These are phyloP conservation scores for Suillus tomentosus DNA, from an alignment of 768 basidiomycete genomes.

Conservation along the genomic window DNA sequence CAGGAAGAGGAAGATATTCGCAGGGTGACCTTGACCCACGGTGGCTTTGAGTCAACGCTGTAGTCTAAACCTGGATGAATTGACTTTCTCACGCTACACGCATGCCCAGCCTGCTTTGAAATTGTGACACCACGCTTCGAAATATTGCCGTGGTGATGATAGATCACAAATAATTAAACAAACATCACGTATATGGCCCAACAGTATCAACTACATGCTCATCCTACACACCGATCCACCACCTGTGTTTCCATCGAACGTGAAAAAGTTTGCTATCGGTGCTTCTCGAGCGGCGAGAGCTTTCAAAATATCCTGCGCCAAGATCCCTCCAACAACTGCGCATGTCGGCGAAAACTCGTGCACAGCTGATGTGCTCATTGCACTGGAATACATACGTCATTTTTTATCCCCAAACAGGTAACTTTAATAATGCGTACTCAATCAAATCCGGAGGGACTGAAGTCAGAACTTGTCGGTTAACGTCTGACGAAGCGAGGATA, in stretches of 20 bases:
- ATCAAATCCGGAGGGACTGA: slow-evolving; percentile 59
- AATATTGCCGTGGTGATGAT: background rate
- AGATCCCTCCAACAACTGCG: slow-evolving; percentile 92
- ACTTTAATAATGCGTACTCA: slow-evolving; percentile 47
- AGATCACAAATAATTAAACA: background rate
- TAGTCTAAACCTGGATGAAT: slow-evolving; percentile 23
- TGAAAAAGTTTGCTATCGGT: slow-evolving; percentile 90
- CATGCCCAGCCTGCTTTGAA: background rate
- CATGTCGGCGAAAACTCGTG: slow-evolving; percentile 93
- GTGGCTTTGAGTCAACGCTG: slow-evolving; percentile 19
- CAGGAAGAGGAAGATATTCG: slow-evolving; percentile 19
- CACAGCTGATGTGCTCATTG: slow-evolving; percentile 64
- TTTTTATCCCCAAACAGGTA: background rate
- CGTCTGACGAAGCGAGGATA: slow-evolving; percentile 59
- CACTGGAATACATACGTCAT: slow-evolving; percentile 43
- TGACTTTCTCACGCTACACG: slow-evolving; percentile 18
- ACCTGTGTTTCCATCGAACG: slow-evolving; percentile 84
- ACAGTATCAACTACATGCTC: slow-evolving; percentile 39
- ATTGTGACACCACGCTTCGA: background rate
- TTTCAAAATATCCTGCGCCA: slow-evolving; percentile 94
- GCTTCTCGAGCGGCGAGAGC: slow-evolving; percentile 87
- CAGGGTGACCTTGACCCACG: slow-evolving; percentile 16
- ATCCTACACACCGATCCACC: slow-evolving; percentile 66
- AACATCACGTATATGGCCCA: slow-evolving; percentile 2
- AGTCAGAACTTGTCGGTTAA: slow-evolving; percentile 68